Evolutionary conservation across 495 filamentous ascomycete genomes (phyloP).

Genomic region (Penicillium subrubescens): DNA sequence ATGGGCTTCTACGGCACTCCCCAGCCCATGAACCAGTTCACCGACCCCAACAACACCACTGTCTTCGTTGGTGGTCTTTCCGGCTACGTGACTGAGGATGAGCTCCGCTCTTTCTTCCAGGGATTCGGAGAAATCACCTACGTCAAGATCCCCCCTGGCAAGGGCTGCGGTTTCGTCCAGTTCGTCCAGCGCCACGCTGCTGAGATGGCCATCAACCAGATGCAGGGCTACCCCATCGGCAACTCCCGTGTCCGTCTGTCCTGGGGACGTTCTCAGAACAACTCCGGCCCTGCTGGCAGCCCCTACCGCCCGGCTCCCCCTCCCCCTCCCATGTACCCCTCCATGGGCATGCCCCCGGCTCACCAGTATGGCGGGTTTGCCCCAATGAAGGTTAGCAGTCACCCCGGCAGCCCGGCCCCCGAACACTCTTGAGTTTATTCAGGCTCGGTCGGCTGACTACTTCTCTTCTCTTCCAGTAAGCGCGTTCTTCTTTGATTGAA

Average conservation of each 20-base stretch:
- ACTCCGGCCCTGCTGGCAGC: slow-evolving; percentile 95
- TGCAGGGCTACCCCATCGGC: slow-evolving; percentile 99
- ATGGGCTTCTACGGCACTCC: slow-evolving; percentile 81
- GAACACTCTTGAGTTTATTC: slow-evolving; percentile 33
- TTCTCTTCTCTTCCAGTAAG: slow-evolving; percentile 39
- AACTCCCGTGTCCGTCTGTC: slow-evolving; percentile 97
- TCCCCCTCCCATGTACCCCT: slow-evolving; percentile 82
- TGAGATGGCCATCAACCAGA: slow-evolving; percentile 99
- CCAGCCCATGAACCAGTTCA: slow-evolving; percentile 99
- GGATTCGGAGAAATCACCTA: slow-evolving; percentile 99
- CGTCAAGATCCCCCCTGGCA: slow-evolving; percentile 99
- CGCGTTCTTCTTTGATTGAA: slow-evolving; percentile 47
- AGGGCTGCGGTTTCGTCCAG: slow-evolving; percentile 98
- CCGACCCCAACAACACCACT: slow-evolving; percentile 99
- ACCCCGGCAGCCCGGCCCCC: slow-evolving; percentile 36
- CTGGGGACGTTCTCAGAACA: slow-evolving; percentile 99
- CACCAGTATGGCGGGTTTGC: slow-evolving; percentile 75
- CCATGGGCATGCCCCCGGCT: slow-evolving; percentile 78
- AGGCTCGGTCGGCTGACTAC: slow-evolving; percentile 38
- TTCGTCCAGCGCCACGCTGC: slow-evolving; percentile 99
- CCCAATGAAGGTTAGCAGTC: slow-evolving; percentile 69
- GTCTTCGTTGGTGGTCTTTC: slow-evolving; percentile 98
- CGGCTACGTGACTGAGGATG: slow-evolving; percentile 98
- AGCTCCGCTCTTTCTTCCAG: slow-evolving; percentile 99
- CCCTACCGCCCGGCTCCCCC: slow-evolving; percentile 95